Base-by-base conservation (phyloP, 208 protist genomes). In the Zelonia costaricensis region DNA sequence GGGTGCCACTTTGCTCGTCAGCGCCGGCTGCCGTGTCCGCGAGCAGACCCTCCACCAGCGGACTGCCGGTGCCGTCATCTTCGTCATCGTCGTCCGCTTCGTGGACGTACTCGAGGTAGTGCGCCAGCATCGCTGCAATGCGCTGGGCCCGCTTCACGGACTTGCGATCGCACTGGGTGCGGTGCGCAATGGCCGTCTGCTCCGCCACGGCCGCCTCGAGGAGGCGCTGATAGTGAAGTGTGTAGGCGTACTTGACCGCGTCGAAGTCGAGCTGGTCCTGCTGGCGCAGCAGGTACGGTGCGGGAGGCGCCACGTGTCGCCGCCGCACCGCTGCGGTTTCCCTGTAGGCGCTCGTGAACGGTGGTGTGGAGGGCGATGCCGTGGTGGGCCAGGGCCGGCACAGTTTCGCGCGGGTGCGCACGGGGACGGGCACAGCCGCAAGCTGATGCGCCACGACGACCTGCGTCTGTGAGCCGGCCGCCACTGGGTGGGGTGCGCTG, bases 131-230 rank as follows among this genome's bases (percentile, higher is more conserved):
- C 35, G 66, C 51, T 0, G 57, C 44, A 16, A 65, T 61, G 10
- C 42, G 57, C 42, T 49, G 66, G n/a, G 57, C 57, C 18, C 51
- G 30, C 57, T 72, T 72, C 4, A 43, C 40, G 0, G 58, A 65
- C 51, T 56, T 64, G 48, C 66, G 57, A 44, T 60, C 42, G 25
- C 48, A 3, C 23, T 43, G 47, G 5, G 23, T 25, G 10, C 48
- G 51, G 35, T 72, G 51, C 9, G 51, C 57, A 20, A 72, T 53
- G n/a, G 66, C 58, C 4, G 66, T 56, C 35, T 72, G 57, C 51
- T 72, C 66, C 36, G 66, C 66, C 58, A 72, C 66, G 2, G 66
- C 66, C 40, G 56, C 40, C 42, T 64, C 57, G 27, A 72, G 58
- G 20, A 72, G 58, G 8, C 57, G 57, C 23, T 60, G 66, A 13